These are phyloP conservation scores for Melastoma malabathricum DNA, from an alignment of 345 rosid species.

Conservation along the genomic window DNA sequence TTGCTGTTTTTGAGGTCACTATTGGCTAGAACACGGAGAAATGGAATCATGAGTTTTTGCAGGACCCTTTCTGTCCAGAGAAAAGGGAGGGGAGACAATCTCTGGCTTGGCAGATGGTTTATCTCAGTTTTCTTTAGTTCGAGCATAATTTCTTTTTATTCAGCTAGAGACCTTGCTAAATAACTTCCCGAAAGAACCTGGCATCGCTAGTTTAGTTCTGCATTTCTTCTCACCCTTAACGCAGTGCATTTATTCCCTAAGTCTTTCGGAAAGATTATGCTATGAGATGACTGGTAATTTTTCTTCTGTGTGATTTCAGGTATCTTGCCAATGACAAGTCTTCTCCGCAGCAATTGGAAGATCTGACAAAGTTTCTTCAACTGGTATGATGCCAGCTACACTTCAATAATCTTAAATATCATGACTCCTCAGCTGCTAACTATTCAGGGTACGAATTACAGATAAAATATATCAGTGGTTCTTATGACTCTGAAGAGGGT, in stretches of 20 bases:
- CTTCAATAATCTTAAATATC: not conserved
- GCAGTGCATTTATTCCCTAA: not conserved
- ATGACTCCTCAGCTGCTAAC: not conserved
- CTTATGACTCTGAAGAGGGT: slow-evolving; percentile 78
- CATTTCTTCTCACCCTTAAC: not conserved
- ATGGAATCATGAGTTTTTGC: too few relatives aligned
- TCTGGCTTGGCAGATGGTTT: too few relatives aligned
- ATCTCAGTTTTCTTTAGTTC: too few relatives aligned
- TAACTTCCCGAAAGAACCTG: too few relatives aligned
- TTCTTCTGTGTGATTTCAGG: slow-evolving; percentile 22
- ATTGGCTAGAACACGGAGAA: too few relatives aligned
- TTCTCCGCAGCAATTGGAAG: slow-evolving; percentile 29
- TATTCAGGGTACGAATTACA: slow-evolving; percentile 12
- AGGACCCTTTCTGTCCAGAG: too few relatives aligned
- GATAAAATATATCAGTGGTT: slow-evolving; percentile 89
- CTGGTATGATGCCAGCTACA: slow-evolving; percentile 42
- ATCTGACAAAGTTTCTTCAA: slow-evolving; percentile 50
- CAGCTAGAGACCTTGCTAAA: too few relatives aligned
- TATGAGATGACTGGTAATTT: not conserved
- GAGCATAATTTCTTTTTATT: too few relatives aligned
- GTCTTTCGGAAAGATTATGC: too few relatives aligned
- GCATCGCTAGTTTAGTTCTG: too few relatives aligned
- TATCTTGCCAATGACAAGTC: slow-evolving; percentile 47
- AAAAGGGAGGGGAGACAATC: too few relatives aligned
- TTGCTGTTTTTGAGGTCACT: not conserved